Conservation (phyloP, 805 yeast genomes). For the Ogataea nakhonphanomensis region DNA sequence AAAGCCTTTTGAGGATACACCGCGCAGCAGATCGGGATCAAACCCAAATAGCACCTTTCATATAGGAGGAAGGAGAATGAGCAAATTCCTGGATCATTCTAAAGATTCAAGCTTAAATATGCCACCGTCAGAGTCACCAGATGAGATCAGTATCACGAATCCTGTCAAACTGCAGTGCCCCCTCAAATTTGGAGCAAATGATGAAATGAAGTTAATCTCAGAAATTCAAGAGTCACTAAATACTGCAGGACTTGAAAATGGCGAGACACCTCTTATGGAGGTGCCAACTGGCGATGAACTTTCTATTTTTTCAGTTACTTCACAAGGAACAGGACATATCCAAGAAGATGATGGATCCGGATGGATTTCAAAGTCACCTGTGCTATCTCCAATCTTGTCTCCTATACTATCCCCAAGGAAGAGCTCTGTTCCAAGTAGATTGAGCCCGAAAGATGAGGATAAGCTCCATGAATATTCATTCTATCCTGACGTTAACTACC, state of each 20-base stretch:
- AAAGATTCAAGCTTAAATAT: slow-evolving; percentile 4
- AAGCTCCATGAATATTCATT: slow-evolving; percentile 30
- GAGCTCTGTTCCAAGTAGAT: slow-evolving; percentile 12
- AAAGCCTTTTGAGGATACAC: slow-evolving; percentile 6
- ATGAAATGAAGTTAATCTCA: slow-evolving; percentile 27
- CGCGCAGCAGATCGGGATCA: slow-evolving; percentile 22
- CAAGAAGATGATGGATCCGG: slow-evolving; percentile 17
- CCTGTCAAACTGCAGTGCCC: slow-evolving; percentile 38
- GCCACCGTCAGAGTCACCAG: slow-evolving; percentile 7
- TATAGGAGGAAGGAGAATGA: slow-evolving; percentile 15
- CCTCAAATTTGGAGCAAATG: slow-evolving; percentile 31
- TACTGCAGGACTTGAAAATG: slow-evolving; percentile 24
- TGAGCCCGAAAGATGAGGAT: slow-evolving; percentile 17
- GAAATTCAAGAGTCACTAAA: slow-evolving; percentile 26
- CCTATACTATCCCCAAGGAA: slow-evolving; percentile 19
- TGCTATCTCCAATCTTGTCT: slow-evolving; percentile 17
- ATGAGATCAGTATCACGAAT: slow-evolving; percentile 33
- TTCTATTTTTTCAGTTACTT: slow-evolving; percentile 28
- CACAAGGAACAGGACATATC: slow-evolving; percentile 19
- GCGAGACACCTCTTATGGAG: too few relatives aligned
- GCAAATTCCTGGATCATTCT: slow-evolving; percentile 21
- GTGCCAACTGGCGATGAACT: slow-evolving; percentile 18
- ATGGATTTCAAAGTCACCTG: slow-evolving; percentile 25
- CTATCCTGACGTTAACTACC: slow-evolving; percentile 62
- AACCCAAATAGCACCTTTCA: slow-evolving; percentile 5